phyloP scores from a whole-genome alignment of 331 rosid species.

The Quercus tomentella region DNA sequence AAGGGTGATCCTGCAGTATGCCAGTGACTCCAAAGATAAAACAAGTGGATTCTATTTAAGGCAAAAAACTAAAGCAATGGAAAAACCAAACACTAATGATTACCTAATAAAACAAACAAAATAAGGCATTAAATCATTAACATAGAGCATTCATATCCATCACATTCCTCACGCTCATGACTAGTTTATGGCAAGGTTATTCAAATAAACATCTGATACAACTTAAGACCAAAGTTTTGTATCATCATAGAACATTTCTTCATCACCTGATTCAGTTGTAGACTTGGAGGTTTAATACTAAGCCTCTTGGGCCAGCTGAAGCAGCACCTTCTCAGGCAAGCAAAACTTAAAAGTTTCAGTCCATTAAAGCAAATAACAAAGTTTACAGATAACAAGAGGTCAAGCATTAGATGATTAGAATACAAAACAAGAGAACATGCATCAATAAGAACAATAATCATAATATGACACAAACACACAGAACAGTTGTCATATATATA shows the following conservation, averaged over 20 bases:
- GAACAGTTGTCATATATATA: too few species aligned
- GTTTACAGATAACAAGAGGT: too few species aligned
- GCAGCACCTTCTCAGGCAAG: too few species aligned
- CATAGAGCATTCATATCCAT: conserved; percentile 74
- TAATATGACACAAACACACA: too few species aligned
- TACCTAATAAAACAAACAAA: not conserved
- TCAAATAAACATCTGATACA: conserved; percentile 53
- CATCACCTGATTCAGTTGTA: conserved; percentile 37
- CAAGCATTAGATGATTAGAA: too few species aligned
- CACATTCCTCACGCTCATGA: conserved; percentile 62
- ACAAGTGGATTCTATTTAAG: not conserved
- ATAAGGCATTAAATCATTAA: not conserved
- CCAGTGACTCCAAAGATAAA: not conserved
- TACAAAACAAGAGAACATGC: too few species aligned
- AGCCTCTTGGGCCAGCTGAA: conserved; percentile 72
- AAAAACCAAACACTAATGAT: not conserved
- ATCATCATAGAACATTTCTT: conserved; percentile 52
- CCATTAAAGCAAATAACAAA: too few species aligned
- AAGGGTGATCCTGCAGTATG: not conserved
- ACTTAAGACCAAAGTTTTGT: conserved; percentile 59
- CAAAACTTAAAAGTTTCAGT: too few species aligned
- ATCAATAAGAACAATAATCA: too few species aligned
- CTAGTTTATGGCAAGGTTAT: conserved; percentile 56
- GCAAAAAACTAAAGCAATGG: not conserved
- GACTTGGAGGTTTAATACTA: conserved; percentile 66